These are phyloP conservation scores for Trichoderma aggressivum DNA, from an alignment of 2,329 filamentous ascomycete genomes.

Conservation along the genomic window DNA sequence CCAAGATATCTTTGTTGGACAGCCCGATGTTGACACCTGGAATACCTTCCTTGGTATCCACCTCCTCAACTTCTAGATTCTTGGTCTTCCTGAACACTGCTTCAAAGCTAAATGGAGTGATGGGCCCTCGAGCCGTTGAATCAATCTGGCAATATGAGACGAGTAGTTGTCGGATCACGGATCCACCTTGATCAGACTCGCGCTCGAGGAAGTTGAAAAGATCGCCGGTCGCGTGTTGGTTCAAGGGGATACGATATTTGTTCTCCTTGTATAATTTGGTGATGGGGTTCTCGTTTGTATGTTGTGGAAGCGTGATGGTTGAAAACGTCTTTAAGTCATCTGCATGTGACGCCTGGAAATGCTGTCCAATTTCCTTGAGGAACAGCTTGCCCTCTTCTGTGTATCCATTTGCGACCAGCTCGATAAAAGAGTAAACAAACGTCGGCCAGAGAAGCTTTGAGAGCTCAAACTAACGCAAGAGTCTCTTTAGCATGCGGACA, in stretches of 20 bases:
- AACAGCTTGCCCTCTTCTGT: constrained; percentile 70
- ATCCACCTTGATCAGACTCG: constrained; percentile 77
- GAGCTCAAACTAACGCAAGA: constrained; percentile 68
- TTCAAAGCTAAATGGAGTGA: constrained; percentile 62
- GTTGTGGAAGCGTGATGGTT: constrained; percentile 70
- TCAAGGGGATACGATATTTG: constrained; percentile 89
- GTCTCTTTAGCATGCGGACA: background rate
- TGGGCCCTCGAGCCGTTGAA: constrained; percentile 57
- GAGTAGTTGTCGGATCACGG: constrained; percentile 72
- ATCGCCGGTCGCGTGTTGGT: constrained; percentile 75
- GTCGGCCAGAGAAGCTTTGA: constrained; percentile 86
- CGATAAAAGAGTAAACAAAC: constrained; percentile 89
- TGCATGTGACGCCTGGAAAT: constrained; percentile 74
- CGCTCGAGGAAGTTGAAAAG: constrained; percentile 85
- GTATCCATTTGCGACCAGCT: constrained; percentile 70
- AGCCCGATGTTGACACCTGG: constrained; percentile 61
- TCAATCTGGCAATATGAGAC: constrained; percentile 57
- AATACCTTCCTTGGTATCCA: constrained; percentile 63
- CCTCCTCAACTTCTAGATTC: constrained; percentile 60
- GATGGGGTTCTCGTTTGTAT: constrained; percentile 72
- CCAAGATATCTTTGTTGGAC: constrained; percentile 57
- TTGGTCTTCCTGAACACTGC: constrained; percentile 56
- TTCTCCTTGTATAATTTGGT: constrained; percentile 79
- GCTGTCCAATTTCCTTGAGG: constrained; percentile 60
- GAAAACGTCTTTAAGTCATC: constrained; percentile 78